Conservation (phyloP, 1,139 yeast genomes). For the Lodderomyces parapsilosis region DNA sequence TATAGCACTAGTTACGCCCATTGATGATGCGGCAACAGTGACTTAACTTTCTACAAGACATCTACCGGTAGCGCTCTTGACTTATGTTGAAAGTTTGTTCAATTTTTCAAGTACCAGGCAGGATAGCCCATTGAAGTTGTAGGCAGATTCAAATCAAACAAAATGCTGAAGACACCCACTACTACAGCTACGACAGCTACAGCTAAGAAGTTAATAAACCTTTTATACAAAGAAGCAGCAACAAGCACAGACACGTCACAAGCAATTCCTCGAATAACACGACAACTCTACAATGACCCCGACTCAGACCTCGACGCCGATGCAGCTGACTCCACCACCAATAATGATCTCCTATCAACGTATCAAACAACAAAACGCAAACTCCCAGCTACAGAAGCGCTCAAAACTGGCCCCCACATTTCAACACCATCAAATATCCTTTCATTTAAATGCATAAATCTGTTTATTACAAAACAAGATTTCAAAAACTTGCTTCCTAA, state of each 20-base stretch:
- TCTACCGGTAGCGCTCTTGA: no score
- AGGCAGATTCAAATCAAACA: no score
- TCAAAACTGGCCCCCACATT: not conserved
- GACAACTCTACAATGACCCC: not conserved
- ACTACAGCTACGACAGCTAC: no score
- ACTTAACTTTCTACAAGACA: no score
- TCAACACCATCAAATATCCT: slow-evolving; percentile 28
- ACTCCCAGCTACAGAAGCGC: slow-evolving; percentile 10
- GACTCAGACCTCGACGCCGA: no score
- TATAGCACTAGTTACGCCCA: no score
- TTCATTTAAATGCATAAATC: slow-evolving; percentile 33
- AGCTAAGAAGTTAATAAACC: slow-evolving; percentile 29
- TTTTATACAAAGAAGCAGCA: slow-evolving; percentile 31
- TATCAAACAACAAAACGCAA: slow-evolving; percentile 1
- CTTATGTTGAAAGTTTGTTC: no score
- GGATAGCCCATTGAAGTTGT: no score
- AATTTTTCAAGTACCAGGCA: no score
- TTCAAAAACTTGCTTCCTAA: slow-evolving; percentile 37
- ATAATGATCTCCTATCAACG: not conserved
- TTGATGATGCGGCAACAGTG: no score
- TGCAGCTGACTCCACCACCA: no score
- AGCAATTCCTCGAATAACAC: not conserved
- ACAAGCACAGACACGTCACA: slow-evolving; percentile 21
- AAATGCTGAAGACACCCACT: slow-evolving; percentile 19
- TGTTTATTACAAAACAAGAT: slow-evolving; percentile 37